Evolutionary conservation across 2,329 filamentous ascomycete species (phyloP).

Genomic region (Ophiostoma fasciatum): DNA sequence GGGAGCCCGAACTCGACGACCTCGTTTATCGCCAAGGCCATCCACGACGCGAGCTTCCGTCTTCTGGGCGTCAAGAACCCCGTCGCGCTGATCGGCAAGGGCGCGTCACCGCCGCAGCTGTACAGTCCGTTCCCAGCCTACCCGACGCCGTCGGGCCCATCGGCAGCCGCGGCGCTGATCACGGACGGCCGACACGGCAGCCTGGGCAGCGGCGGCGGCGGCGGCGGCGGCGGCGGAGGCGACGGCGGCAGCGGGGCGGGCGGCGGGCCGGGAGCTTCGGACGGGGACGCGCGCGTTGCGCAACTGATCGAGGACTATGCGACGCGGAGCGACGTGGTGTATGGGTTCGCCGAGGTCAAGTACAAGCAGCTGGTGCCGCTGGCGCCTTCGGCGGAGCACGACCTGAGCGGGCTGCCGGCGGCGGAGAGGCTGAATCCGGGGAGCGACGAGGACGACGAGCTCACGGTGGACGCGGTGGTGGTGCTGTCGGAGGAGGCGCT

Average conservation of each 20-base stretch:
- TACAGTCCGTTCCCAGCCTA: conserved; percentile 79
- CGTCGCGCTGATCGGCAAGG: conserved; percentile 43
- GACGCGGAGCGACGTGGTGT: conserved; percentile 88
- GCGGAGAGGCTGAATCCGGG: conserved; percentile 33
- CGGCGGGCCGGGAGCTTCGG: conserved; percentile 39
- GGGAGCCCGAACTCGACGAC: conserved; percentile 58
- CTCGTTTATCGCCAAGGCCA: conserved; percentile 85
- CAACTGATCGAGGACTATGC: conserved; percentile 83
- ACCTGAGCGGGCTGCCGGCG: conserved; percentile 43
- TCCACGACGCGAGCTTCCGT: conserved; percentile 77
- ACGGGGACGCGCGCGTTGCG: conserved; percentile 68
- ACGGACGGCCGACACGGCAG: conserved; percentile 9
- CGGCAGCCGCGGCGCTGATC: conserved; percentile 7
- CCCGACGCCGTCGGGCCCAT: conserved; percentile 39
- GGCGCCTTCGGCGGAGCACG: conserved; percentile 61
- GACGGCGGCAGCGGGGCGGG: too few species aligned
- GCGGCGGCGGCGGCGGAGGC: conserved; percentile 27
- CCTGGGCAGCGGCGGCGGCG: background rate
- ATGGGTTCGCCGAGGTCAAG: conserved; percentile 95
- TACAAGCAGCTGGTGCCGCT: conserved; percentile 92
- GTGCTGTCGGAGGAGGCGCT: conserved; percentile 85
- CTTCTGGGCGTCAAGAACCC: conserved; percentile 58
- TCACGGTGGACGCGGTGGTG: conserved; percentile 76
- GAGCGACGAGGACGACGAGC: conserved; percentile 54
- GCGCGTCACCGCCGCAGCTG: conserved; percentile 56